A percentile compares a stretch with the other conserved stretches of the same genome.
phyloP scores from a whole-genome alignment of 1,284 basidiomycete species.

The Malassezia psittaci region DNA sequence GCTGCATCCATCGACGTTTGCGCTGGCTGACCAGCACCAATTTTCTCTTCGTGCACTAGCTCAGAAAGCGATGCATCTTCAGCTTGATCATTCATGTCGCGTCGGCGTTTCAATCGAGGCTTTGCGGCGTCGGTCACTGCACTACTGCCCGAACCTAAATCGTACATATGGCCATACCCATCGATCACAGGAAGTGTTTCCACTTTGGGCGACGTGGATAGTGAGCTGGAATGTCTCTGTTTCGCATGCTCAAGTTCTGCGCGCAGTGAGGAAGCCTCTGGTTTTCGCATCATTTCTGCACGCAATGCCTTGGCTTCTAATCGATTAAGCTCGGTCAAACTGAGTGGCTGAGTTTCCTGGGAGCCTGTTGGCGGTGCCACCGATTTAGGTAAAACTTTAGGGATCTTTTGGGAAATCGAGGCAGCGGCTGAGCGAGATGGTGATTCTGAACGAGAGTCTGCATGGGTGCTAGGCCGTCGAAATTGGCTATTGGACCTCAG shows the following conservation, averaged over 20 bases:
- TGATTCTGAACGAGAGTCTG: constrained; percentile 2
- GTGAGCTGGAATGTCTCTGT: constrained; percentile 18
- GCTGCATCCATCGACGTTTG: constrained; percentile 85
- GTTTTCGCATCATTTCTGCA: constrained; percentile 68
- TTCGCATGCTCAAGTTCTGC: constrained; percentile 66
- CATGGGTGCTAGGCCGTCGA: constrained; percentile 23
- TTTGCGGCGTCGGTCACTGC: constrained; percentile 53
- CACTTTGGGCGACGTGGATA: constrained; percentile 18
- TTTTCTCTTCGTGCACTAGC: constrained; percentile 81
- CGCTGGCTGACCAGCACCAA: constrained; percentile 73
- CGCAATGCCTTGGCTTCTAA: constrained; percentile 84
- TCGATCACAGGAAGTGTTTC: constrained; percentile 70
- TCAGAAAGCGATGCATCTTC: constrained; percentile 76
- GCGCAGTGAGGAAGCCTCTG: constrained; percentile 66
- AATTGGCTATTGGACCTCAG: constrained; percentile 12
- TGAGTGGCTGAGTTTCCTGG: constrained; percentile 4
- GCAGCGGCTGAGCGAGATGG: neutral
- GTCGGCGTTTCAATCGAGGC: neutral
- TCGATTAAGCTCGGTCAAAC: constrained; percentile 64
- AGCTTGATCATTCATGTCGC: constrained; percentile 7
- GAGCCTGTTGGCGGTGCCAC: neutral
- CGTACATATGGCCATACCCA: constrained; percentile 73
- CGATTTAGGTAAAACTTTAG: neutral
- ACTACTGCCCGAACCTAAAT: constrained; percentile 62
- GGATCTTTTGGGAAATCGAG: neutral